A percentile compares a stretch with the other conserved stretches of the same genome.
phyloP scores from a whole-genome alignment of 2,329 filamentous ascomycete genomes.

The Albifimbria verrucaria region DNA sequence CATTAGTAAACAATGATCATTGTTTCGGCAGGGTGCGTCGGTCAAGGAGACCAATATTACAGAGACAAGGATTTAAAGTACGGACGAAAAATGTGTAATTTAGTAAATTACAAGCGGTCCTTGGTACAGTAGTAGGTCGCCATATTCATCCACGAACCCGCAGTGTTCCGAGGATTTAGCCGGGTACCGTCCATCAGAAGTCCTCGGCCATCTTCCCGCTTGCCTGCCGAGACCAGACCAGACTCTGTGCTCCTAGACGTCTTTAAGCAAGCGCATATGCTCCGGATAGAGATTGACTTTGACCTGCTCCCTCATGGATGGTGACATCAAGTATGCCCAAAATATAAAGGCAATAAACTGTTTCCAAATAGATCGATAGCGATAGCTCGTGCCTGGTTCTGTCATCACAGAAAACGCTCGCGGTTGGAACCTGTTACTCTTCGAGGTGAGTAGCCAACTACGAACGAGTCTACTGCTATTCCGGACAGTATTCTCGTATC shows the following conservation, averaged over 20 bases:
- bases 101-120: too few species aligned
- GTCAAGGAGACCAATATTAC: too few species aligned
- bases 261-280: neutral
- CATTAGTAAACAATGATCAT: too few species aligned
- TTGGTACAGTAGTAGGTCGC: too few species aligned
- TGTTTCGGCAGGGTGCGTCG: too few species aligned
- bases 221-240: neutral
- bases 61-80: too few species aligned
- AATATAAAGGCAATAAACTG: neutral
- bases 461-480: constrained; percentile 2
- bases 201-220: neutral
- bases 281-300: neutral
- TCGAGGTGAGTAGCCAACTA: constrained; percentile 1
- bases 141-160: neutral
- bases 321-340: neutral
- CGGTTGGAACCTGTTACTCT: neutral
- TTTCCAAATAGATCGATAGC: neutral
- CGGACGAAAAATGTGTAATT: too few species aligned
- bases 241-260: neutral
- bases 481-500: constrained; percentile 2
- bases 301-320: neutral
- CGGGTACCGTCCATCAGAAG: neutral
- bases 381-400: neutral
- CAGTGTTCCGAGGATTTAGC: neutral
- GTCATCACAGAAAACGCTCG: neutral